A percentile compares a stretch with the other conserved stretches of the same genome.
These are phyloP conservation scores for Furcasterigmium furcatum DNA, from an alignment of 2,329 filamentous ascomycete species.

Conservation along the genomic window DNA sequence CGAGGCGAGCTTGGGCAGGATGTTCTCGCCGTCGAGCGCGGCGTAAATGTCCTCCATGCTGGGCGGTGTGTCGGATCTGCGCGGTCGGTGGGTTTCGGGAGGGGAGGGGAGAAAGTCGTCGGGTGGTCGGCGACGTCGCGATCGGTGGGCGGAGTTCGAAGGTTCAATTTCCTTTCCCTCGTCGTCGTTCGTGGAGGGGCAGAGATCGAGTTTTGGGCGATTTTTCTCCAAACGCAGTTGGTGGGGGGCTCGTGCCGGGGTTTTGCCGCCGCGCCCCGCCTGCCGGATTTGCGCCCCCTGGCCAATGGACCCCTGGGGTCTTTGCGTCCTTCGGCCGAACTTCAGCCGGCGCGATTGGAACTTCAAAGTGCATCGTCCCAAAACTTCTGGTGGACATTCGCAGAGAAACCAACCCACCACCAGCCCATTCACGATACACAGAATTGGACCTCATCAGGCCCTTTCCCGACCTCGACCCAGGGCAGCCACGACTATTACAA, in stretches of 20 bases:
- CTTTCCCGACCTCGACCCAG: background rate
- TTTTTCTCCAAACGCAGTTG: constrained; percentile 14
- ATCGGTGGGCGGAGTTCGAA: constrained; percentile 1
- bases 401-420: background rate
- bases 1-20: constrained; percentile 84
- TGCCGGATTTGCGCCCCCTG: background rate
- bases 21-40: constrained; percentile 32
- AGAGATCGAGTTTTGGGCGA: constrained; percentile 13
- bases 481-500: background rate
- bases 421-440: too few species aligned
- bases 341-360: constrained; percentile 13
- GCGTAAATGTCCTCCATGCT: constrained; percentile 15
- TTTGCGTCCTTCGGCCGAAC: constrained; percentile 7
- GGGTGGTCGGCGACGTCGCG: constrained; percentile 12
- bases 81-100: background rate
- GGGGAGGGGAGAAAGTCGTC: constrained; percentile 8
- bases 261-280: constrained; percentile 11
- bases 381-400: constrained; percentile 6
- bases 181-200: constrained; percentile 13
- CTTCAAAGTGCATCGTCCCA: background rate
- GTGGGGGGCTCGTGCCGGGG: constrained; percentile 13
- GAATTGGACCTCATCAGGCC: background rate
- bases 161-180: constrained; percentile 6
- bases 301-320: background rate
- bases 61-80: constrained; percentile 5